These are phyloP conservation scores for Pseudocercospora fuligena DNA, from an alignment of 2,329 filamentous ascomycete species.

Conservation along the genomic window DNA sequence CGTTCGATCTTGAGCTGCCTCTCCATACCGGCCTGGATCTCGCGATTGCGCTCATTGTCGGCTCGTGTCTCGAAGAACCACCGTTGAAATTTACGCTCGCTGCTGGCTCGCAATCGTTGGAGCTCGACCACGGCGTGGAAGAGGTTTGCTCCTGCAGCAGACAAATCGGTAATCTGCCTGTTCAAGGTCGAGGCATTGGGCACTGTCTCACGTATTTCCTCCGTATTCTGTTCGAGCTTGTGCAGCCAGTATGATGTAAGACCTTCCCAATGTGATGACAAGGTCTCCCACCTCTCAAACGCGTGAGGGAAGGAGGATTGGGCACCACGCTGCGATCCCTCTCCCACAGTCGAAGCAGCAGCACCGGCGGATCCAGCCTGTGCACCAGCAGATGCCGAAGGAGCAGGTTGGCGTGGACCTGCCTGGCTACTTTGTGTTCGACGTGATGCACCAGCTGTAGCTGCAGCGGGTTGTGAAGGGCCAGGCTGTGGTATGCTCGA, in stretches of 20 bases:
- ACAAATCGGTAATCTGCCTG: constrained; percentile 94
- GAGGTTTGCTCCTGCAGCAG: constrained; percentile 91
- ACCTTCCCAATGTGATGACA: constrained; percentile 98
- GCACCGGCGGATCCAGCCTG: constrained; percentile 23
- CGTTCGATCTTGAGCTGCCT: constrained; percentile 75
- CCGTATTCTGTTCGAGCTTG: constrained; percentile 85
- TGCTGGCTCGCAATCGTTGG: constrained; percentile 89
- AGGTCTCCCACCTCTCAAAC: constrained; percentile 94
- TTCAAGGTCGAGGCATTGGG: constrained; percentile 86
- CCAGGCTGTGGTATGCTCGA: constrained; percentile 32
- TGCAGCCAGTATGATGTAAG: constrained; percentile 97
- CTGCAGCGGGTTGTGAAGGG: constrained; percentile 28
- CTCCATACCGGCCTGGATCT: constrained; percentile 81
- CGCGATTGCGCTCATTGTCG: constrained; percentile 83
- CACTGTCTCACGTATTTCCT: constrained; percentile 75
- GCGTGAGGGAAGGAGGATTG: constrained; percentile 86
- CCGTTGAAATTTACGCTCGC: constrained; percentile 94
- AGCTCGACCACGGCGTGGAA: constrained; percentile 98
- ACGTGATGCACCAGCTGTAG: constrained; percentile 28
- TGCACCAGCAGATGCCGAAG: constrained; percentile 26
- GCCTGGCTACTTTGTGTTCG: constrained; percentile 32
- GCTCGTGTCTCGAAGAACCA: constrained; percentile 97
- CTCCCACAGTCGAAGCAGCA: constrained; percentile 23
- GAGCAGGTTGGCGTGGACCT: constrained; percentile 32
- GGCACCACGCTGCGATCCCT: constrained; percentile 36